Evolutionary conservation across 768 basidiomycete genomes (phyloP), one percentile per base, ranked within the genome.

Genomic region (Boletus bicolor): DNA sequence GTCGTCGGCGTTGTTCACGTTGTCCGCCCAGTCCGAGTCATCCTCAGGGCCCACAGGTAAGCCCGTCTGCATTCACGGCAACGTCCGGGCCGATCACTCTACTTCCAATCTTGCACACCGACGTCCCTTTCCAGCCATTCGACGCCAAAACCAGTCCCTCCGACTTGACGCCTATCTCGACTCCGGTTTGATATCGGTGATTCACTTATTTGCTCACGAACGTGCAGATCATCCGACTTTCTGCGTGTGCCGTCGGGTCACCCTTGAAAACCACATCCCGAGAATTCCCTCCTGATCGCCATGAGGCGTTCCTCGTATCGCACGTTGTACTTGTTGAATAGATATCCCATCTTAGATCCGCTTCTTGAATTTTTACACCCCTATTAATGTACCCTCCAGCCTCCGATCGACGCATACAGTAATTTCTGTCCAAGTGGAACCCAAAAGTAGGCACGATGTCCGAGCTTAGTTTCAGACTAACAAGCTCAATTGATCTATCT

Each of bases 21-120:
- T 41, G 41, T 30, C 28, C 12, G n/a, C 15, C 28, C 11, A 32
- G 45, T 41, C 0, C 44, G 4, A 28, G 24, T 17, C 56, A 17
- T n/a, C 37, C 28, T 6, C 44, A 37, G 9, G 35, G 21, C 19
- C 14, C n/a, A 5, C 28, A 28, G 6, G 28, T 24, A 24, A 24
- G 21, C 21, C 21, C 21, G 21, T 24, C 5, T 28, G 28, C 35
- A 21, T 30, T 8, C 32, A 37, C 66, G 65, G 66, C 58, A 58
- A 58, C 11, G 4, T 26, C 55, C 66, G 66, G 66, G 3, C 60
- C 60, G 60, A 28, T 7, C 17, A 17, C 24, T 35, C 9, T 14
- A 55, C 58, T 66, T 64, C 65, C 59, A 55, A 56, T 64, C 58
- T 32, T 12, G 62, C 34, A 28, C 44, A 34, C 54, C 53, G 17